Evolutionary conservation across 306 rosid species (phyloP).

Genomic region (Lathyrus tuberosus): DNA sequence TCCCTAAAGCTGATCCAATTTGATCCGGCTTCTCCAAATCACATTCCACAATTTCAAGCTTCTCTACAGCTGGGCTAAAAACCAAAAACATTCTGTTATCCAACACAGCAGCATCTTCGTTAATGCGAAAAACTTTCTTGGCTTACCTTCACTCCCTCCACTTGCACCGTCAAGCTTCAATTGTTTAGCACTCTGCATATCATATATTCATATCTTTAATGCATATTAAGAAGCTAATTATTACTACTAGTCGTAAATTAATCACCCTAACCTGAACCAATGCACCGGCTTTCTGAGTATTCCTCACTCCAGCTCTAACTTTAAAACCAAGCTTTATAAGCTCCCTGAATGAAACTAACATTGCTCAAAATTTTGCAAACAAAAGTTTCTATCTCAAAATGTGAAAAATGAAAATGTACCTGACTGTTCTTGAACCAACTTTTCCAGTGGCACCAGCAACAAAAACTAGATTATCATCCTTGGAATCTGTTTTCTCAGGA

Average conservation of each 20-base stretch:
- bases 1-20: slow-evolving; percentile 72
- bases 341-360: slow-evolving; percentile 66
- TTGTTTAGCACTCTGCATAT: slow-evolving; percentile 79
- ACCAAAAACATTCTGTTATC: slow-evolving; percentile 80
- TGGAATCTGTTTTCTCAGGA: slow-evolving; percentile 51
- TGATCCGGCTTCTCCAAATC: slow-evolving; percentile 78
- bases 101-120: slow-evolving; percentile 47
- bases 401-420: slow-evolving; percentile 50
- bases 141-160: slow-evolving; percentile 64
- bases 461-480: slow-evolving; percentile 79
- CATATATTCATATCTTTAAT: slow-evolving; percentile 13
- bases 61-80: slow-evolving; percentile 99
- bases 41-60: slow-evolving; percentile 97
- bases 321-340: slow-evolving; percentile 89
- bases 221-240: slow-evolving; percentile 22
- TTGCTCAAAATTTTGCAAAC: slow-evolving; percentile 31
- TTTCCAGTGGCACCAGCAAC: slow-evolving; percentile 98
- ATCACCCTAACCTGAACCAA: slow-evolving; percentile 54
- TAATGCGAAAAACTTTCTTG: slow-evolving; percentile 40
- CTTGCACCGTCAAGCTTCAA: slow-evolving; percentile 59
- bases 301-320: slow-evolving; percentile 90
- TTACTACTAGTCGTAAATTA: background rate
- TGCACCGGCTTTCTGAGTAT: slow-evolving; percentile 67
- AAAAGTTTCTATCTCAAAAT: background rate
- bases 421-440: slow-evolving; percentile 95